Evolutionary conservation across 129 eudicot genomes (phyloP), one percentile per base, ranked within the genome.

Genomic region (Lactuca saligna): DNA sequence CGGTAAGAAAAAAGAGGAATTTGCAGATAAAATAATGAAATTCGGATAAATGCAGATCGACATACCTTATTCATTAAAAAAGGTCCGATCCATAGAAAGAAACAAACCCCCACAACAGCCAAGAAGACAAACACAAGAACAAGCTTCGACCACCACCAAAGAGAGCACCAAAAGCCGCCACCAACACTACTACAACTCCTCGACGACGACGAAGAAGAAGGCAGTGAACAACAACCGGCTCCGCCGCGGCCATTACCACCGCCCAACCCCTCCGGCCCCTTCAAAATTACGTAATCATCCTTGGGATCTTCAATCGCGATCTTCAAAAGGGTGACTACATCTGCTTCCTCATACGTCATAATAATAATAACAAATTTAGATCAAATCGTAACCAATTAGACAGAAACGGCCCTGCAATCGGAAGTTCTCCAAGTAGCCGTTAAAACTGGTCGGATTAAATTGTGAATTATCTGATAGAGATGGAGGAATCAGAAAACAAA

Each of bases 111-210:
- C 77, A 93, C 80, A 63, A 62, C 82, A 67, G 78, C 98, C 53
- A 85, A 69, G 31, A 93, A 87, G 3, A 74, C 3, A 17, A 83
- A 35, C 75, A 93, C 75, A 66, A 93, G 63, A 68, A 85, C 56
- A 64, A 89, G 66, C 83, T 89, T 93, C 37, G 85, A 81, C 97
- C 98, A 93, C 95, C 95, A 85, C 91, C 97, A 93, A 4, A 85
- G 5, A 4, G 75, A 81, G 64, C 78, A 90, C 82, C 88, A 86
- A 31, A 81, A 53, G 11, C 83, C 48, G 20, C 56, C 61, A 16
- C 49, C 29, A 38, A 67, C 8, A 61, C 13, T 17, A 20, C 29
- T 1, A 14, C 69, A 12, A 13, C 75, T 35, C 13, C 34, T 62
- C 55, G 46, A 71, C 62, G 29, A 25, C 29, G 62, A 37, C 42